Evolutionary conservation across 192 early-diverging fungal species (phyloP).

Genomic region (Coemansia javaensis): DNA sequence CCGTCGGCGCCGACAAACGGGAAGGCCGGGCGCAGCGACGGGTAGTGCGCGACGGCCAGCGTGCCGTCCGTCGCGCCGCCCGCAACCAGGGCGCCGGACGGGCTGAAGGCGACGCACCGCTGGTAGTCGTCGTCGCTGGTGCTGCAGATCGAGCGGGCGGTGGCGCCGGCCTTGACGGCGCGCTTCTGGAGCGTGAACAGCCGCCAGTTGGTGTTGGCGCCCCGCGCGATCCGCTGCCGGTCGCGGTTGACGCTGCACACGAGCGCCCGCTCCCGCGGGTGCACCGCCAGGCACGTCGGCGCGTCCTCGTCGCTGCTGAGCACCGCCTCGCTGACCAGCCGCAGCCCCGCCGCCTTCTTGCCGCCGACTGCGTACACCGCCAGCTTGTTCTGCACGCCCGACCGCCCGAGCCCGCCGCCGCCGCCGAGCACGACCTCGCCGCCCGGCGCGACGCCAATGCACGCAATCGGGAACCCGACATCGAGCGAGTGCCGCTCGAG

Average conservation of each 20-base stretch:
- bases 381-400: slow-evolving; percentile 85
- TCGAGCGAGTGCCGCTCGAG: slow-evolving; percentile 22
- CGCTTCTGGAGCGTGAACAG: slow-evolving; percentile 58
- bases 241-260: slow-evolving; percentile 70
- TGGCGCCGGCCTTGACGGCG: slow-evolving; percentile 15
- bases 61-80: slow-evolving; percentile 45
- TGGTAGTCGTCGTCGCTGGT: slow-evolving; percentile 41
- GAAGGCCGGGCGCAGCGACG: slow-evolving; percentile 28
- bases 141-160: slow-evolving; percentile 28
- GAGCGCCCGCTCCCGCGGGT: slow-evolving; percentile 67
- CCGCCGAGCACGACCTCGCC: slow-evolving; percentile 70
- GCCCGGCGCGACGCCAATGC: slow-evolving; percentile 53
- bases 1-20: slow-evolving; percentile 29
- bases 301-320: slow-evolving; percentile 71
- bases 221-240: slow-evolving; percentile 56
- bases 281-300: slow-evolving; percentile 72
- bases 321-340: slow-evolving; percentile 29
- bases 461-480: slow-evolving; percentile 60
- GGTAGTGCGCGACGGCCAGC: slow-evolving; percentile 31
- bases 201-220: slow-evolving; percentile 75
- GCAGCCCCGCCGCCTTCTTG: slow-evolving; percentile 15
- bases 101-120: slow-evolving; percentile 25
- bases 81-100: slow-evolving; percentile 26
- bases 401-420: slow-evolving; percentile 76
- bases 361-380: slow-evolving; percentile 55